These are phyloP conservation scores for Piper betle DNA, from an alignment of 164 flowering plant species.

Conservation along the genomic window DNA sequence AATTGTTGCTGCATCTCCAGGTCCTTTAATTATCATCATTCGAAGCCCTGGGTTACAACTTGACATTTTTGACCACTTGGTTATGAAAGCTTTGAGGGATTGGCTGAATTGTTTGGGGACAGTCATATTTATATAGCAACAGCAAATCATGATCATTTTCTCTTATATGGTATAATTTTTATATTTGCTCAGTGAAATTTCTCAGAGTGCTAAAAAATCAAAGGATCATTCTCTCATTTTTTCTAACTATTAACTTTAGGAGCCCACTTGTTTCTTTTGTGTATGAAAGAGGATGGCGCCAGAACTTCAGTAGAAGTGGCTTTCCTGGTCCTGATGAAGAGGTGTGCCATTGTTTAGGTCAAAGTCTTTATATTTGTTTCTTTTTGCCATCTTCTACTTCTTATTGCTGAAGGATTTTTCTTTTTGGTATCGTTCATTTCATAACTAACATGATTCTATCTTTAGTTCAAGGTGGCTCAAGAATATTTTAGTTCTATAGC, in stretches of 20 bases:
- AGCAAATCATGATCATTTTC: too few species aligned
- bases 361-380: too few species aligned
- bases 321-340: constrained; percentile 98
- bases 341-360: constrained; percentile 21
- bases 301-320: constrained; percentile 74
- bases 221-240: not conserved
- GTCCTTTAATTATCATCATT: too few species aligned
- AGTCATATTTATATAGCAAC: too few species aligned
- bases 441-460: not conserved
- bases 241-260: constrained; percentile 10
- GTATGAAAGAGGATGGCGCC: constrained; percentile 98
- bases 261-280: constrained; percentile 86
- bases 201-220: not conserved
- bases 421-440: not conserved
- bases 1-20: too few species aligned
- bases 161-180: not conserved
- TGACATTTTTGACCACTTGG: too few species aligned
- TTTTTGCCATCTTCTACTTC: too few species aligned
- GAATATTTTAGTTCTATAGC: constrained; percentile 71
- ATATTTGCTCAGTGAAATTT: not conserved
- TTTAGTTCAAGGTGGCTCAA: constrained; percentile 94
- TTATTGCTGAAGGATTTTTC: not conserved
- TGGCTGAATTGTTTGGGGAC: too few species aligned
- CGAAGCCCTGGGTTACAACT: too few species aligned
- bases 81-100: too few species aligned